These are phyloP conservation scores for Globisporangium cederbergense DNA, from an alignment of 352 stramenopile species.

Conservation along the genomic window DNA sequence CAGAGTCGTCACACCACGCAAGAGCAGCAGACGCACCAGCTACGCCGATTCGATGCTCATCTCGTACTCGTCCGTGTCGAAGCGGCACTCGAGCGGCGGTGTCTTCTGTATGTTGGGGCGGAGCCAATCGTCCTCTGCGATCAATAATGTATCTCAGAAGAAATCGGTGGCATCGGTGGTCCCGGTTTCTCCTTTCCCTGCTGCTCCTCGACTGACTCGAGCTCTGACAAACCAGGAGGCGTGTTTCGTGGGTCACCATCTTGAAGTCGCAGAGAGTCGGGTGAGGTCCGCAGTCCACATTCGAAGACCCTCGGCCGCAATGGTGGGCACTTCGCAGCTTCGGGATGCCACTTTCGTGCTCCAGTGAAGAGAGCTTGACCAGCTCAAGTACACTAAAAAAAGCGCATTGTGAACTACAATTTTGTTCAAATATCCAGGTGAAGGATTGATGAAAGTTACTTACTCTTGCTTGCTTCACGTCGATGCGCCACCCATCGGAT, in stretches of 20 bases:
- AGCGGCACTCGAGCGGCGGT: neutral
- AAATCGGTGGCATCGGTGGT: neutral
- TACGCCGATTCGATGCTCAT: slow-evolving; percentile 4
- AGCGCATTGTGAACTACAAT: neutral
- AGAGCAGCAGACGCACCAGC: slow-evolving; percentile 5
- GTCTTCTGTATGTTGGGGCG: neutral
- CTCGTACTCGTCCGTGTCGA: slow-evolving; percentile 6
- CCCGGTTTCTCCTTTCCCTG: neutral
- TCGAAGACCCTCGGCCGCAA: neutral
- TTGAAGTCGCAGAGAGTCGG: neutral
- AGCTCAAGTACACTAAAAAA: too few species aligned
- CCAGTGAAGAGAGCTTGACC: neutral
- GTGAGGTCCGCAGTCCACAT: neutral
- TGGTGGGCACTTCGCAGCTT: neutral
- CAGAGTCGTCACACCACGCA: neutral
- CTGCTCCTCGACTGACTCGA: neutral
- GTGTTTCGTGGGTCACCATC: too few species aligned
- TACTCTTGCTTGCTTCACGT: neutral
- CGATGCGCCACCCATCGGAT: too few species aligned
- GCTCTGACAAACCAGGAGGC: neutral
- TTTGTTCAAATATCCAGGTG: neutral
- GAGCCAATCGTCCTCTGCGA: neutral
- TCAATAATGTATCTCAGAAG: neutral
- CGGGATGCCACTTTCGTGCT: neutral
- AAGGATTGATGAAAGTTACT: too few species aligned